Conservation (phyloP, 1,284 basidiomycete species). For the Cutaneotrichosporon cavernicola region DNA sequence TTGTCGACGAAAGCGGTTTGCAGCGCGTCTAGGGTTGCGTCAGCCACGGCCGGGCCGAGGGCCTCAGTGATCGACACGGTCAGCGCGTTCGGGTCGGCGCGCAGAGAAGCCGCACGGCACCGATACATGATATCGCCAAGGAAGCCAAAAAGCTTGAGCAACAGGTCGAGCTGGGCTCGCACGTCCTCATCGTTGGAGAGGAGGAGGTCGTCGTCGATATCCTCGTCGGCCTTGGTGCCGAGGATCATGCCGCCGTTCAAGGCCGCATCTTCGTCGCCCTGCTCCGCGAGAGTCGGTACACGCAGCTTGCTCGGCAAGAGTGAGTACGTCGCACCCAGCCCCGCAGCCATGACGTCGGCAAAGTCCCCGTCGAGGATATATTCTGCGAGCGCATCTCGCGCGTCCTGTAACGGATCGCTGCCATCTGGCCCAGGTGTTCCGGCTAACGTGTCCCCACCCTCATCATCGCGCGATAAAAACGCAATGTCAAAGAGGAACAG, state of each 20-base stretch:
- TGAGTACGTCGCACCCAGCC: slow-evolving; percentile 89
- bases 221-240: slow-evolving; percentile 36
- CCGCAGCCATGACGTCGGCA: slow-evolving; percentile 91
- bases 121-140: slow-evolving; percentile 71
- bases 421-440: slow-evolving; percentile 34
- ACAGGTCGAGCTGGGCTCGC: slow-evolving; percentile 75
- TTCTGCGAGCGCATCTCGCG: slow-evolving; percentile 79
- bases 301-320: slow-evolving; percentile 74
- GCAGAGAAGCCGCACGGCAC: slow-evolving; percentile 30
- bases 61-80: slow-evolving; percentile 30
- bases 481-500: slow-evolving; percentile 92
- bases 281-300: slow-evolving; percentile 57
- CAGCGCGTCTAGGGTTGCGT: slow-evolving; percentile 76
- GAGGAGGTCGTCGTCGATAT: slow-evolving; percentile 57
- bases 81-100: slow-evolving; percentile 26
- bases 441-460: slow-evolving; percentile 35
- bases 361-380: slow-evolving; percentile 95
- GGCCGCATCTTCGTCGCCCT: slow-evolving; percentile 57
- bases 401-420: slow-evolving; percentile 71
- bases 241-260: slow-evolving; percentile 57
- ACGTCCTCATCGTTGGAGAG: slow-evolving; percentile 73
- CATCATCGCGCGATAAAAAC: slow-evolving; percentile 59
- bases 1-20: slow-evolving; percentile 87
- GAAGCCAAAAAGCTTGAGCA: slow-evolving; percentile 87
- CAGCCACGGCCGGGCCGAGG: slow-evolving; percentile 73